phyloP scores from a whole-genome alignment of 768 basidiomycete genomes.

The Agaricus subrufescens region DNA sequence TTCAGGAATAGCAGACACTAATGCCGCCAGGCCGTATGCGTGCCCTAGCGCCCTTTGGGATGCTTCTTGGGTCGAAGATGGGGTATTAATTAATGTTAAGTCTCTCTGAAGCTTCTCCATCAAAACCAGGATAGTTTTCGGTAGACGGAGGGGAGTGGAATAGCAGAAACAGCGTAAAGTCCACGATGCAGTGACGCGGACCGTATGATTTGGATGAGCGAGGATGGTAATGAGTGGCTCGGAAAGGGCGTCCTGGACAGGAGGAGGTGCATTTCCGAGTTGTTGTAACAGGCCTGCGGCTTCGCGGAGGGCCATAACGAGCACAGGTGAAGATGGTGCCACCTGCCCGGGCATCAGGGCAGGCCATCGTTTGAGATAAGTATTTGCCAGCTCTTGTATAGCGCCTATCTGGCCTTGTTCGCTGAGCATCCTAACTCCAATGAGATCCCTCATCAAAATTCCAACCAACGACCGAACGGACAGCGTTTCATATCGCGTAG shows the following conservation, averaged over 20 bases:
- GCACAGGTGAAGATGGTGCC: conserved; percentile 59
- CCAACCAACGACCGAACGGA: conserved; percentile 69
- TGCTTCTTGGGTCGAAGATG: conserved; percentile 67
- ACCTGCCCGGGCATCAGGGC: conserved; percentile 85
- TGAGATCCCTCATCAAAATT: conserved; percentile 76
- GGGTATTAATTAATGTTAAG: conserved; percentile 65
- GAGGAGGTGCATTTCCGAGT: conserved; percentile 87
- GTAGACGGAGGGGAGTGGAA: conserved; percentile 80
- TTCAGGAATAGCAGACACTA: conserved; percentile 81
- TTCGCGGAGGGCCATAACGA: conserved; percentile 76
- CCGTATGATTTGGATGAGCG: conserved; percentile 80
- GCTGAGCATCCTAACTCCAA: conserved; percentile 84
- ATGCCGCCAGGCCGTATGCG: conserved; percentile 83
- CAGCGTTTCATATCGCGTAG: conserved; percentile 69
- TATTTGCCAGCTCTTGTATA: conserved; percentile 77
- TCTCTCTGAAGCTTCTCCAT: conserved; percentile 84
- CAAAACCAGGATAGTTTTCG: conserved; percentile 71
- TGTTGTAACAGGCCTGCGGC: conserved; percentile 83
- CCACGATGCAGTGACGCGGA: conserved; percentile 86
- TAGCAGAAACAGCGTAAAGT: conserved; percentile 87
- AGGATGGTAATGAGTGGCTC: conserved; percentile 85
- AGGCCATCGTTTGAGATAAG: conserved; percentile 89
- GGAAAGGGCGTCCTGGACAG: conserved; percentile 83
- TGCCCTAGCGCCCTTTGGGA: conserved; percentile 75
- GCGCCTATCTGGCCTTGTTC: conserved; percentile 93